phyloP scores from a whole-genome alignment of 495 filamentous ascomycete genomes.

The Beverwykella pulmonaria region DNA sequence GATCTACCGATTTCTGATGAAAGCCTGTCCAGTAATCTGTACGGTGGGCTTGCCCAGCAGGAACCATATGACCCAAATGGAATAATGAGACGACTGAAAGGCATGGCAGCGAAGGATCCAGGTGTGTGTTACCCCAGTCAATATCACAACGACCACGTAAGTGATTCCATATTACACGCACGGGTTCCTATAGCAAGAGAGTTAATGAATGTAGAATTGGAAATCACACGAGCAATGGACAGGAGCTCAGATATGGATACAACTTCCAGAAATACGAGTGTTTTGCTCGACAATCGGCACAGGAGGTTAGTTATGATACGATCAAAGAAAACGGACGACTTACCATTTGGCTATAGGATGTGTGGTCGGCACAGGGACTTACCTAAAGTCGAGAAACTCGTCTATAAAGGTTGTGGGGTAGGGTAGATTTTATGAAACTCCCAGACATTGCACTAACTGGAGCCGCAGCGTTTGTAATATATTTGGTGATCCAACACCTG shows the following conservation, averaged over 20 bases:
- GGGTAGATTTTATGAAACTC: not conserved
- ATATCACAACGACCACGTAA: constrained; percentile 58
- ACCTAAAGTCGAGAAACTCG: constrained; percentile 58
- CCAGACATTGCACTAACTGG: not conserved
- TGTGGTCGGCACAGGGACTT: constrained; percentile 58
- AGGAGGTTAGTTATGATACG: constrained; percentile 37
- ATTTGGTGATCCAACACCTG: constrained; percentile 59
- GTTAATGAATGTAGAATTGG: constrained; percentile 51
- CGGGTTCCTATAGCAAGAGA: not conserved
- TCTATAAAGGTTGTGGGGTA: constrained; percentile 53
- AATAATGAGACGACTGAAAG: constrained; percentile 53
- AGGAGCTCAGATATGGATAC: constrained; percentile 60
- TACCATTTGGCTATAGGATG: constrained; percentile 44
- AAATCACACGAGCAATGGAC: constrained; percentile 63
- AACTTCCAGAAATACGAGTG: constrained; percentile 61
- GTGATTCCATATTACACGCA: not conserved
- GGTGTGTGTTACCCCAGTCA: constrained; percentile 58
- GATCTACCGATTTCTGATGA: not conserved
- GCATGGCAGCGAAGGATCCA: constrained; percentile 47
- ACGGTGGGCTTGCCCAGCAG: constrained; percentile 61
- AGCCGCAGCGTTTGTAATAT: constrained; percentile 54
- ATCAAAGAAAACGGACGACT: not conserved
- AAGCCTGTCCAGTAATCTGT: constrained; percentile 48
- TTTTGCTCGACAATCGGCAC: constrained; percentile 64
- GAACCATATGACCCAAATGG: constrained; percentile 59